Evolutionary conservation across 805 yeast species (phyloP).

Genomic region (Sporopachydermia quercuum): DNA sequence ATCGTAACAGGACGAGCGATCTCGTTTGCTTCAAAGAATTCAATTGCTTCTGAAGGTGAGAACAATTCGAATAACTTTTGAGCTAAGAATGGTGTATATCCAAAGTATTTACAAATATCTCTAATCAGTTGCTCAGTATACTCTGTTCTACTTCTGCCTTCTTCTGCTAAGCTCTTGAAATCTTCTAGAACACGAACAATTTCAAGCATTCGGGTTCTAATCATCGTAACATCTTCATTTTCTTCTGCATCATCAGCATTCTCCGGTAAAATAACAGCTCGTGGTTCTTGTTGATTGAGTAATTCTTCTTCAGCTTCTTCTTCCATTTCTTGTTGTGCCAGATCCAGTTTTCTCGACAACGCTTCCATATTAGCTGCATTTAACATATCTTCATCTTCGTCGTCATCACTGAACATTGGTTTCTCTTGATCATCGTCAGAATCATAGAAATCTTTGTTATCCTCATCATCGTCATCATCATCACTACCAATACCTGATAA

Average conservation of each 20-base stretch:
- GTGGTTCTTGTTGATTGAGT: constrained; percentile 39
- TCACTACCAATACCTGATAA: no score
- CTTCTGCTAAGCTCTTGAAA: constrained; percentile 69
- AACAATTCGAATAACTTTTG: constrained; percentile 86
- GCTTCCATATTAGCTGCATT: constrained; percentile 79
- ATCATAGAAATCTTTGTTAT: constrained; percentile 35
- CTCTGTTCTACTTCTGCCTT: constrained; percentile 74
- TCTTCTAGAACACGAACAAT: constrained; percentile 88
- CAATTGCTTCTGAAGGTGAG: constrained; percentile 93
- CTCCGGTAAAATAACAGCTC: constrained; percentile 65
- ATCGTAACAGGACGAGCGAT: constrained; percentile 92
- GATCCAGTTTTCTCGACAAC: constrained; percentile 52
- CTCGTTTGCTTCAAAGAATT: constrained; percentile 97
- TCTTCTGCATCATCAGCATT: constrained; percentile 53
- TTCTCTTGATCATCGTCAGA: constrained; percentile 48
- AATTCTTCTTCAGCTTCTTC: constrained; percentile 15
- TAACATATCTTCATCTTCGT: constrained; percentile 49
- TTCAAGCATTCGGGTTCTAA: constrained; percentile 91
- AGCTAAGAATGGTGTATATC: constrained; percentile 83
- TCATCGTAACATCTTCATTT: constrained; percentile 56
- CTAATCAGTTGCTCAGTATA: constrained; percentile 62
- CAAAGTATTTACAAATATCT: constrained; percentile 88
- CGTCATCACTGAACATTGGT: constrained; percentile 73
- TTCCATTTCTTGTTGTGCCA: constrained; percentile 24
- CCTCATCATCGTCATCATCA: constrained; percentile 20